A percentile compares a stretch with the other conserved stretches of the same genome.
These are phyloP conservation scores for Lachnellula occidentalis DNA, from an alignment of 2,329 filamentous ascomycete species.

Conservation along the genomic window DNA sequence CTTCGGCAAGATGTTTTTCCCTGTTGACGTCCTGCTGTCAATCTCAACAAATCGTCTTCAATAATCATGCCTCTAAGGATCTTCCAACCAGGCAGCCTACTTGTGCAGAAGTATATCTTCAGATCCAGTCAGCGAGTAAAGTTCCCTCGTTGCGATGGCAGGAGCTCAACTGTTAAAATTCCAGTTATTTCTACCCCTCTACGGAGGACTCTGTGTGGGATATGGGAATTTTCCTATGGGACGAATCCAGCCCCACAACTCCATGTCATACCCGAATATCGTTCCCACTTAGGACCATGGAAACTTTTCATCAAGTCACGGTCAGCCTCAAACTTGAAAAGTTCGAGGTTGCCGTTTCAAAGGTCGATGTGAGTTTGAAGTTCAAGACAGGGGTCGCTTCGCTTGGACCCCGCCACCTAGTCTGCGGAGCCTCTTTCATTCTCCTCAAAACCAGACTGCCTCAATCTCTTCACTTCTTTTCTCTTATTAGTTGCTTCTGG, in stretches of 20 bases:
- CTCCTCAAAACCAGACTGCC: not conserved
- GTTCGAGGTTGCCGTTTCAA: conserved; percentile 13
- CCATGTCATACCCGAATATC: too few species aligned
- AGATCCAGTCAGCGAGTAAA: too few species aligned
- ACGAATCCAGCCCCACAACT: too few species aligned
- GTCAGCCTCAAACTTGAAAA: conserved; percentile 8
- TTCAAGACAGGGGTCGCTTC: conserved; percentile 13
- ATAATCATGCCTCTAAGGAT: not conserved
- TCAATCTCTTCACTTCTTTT: conserved; percentile 1
- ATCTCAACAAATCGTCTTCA: not conserved
- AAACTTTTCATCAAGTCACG: not conserved
- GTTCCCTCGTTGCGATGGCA: too few species aligned
- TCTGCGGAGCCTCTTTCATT: not conserved
- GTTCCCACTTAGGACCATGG: too few species aligned
- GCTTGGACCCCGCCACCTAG: conserved; percentile 1
- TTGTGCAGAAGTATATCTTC: too few species aligned
- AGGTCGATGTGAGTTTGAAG: conserved; percentile 8
- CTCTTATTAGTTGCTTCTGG: conserved; percentile 22
- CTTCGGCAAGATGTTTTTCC: not conserved
- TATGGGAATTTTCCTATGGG: too few species aligned
- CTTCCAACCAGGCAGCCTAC: not conserved
- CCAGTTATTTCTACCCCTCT: too few species aligned
- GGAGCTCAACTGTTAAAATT: too few species aligned
- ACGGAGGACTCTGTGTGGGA: too few species aligned
- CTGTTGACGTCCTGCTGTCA: too few species aligned